phyloP scores from a whole-genome alignment of 768 basidiomycete genomes.

The Arthromyces matolae region DNA sequence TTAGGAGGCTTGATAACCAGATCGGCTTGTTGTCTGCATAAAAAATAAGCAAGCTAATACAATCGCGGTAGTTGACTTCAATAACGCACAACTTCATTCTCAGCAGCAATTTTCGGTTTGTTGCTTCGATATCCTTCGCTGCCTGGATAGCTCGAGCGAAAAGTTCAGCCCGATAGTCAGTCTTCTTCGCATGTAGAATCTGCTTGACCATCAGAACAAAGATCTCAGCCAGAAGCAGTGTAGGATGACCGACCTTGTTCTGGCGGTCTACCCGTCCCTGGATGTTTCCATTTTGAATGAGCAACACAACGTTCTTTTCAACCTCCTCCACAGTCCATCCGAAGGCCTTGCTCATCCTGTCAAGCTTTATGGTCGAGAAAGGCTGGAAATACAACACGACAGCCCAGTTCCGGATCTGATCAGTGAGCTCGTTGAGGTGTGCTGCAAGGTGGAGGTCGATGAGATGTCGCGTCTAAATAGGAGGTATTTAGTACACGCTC shows the following conservation, averaged over 20 bases:
- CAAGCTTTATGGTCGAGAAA: constrained; percentile 79
- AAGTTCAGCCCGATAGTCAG: constrained; percentile 72
- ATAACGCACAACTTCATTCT: constrained; percentile 74
- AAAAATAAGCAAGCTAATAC: not conserved
- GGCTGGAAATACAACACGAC: constrained; percentile 89
- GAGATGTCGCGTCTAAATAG: constrained; percentile 64
- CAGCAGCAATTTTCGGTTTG: constrained; percentile 75
- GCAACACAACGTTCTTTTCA: constrained; percentile 65
- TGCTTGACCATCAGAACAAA: constrained; percentile 24
- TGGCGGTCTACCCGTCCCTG: constrained; percentile 84
- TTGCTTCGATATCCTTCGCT: constrained; percentile 65
- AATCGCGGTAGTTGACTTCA: not conserved
- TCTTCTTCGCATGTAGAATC: constrained; percentile 79
- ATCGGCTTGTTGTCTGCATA: constrained; percentile 72
- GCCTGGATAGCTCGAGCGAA: constrained; percentile 74
- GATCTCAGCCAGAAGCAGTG: not conserved
- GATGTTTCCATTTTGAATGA: constrained; percentile 78
- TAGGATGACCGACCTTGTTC: constrained; percentile 57
- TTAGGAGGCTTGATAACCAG: constrained; percentile 68
- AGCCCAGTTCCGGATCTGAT: constrained; percentile 71
- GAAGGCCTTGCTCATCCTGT: constrained; percentile 83
- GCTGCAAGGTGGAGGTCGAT: constrained; percentile 73
- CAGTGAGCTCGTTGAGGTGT: constrained; percentile 64
- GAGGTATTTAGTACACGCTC: not conserved
- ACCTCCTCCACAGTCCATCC: constrained; percentile 75